Evolutionary conservation across 352 stramenopile species (phyloP).

Genomic region (Pilasporangium apinafurcum): DNA sequence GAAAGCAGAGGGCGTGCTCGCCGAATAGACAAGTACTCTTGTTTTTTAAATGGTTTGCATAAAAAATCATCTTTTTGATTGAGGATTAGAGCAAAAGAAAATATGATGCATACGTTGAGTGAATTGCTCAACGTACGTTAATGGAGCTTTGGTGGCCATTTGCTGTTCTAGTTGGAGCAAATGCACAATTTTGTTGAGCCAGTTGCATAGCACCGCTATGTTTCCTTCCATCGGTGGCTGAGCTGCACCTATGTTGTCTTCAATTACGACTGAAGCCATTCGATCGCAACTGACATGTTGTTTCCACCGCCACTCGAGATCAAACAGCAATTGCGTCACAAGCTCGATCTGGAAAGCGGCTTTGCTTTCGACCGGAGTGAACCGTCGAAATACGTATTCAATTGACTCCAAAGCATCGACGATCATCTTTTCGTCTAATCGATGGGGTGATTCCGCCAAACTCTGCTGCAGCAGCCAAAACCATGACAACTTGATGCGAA

Average conservation of each 20-base stretch:
- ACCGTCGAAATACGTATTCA: conserved; percentile 55
- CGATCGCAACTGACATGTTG: background rate
- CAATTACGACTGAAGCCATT: no score
- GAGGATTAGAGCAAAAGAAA: no score
- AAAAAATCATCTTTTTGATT: no score
- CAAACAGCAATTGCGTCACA: conserved; percentile 31
- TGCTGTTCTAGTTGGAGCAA: conserved; percentile 42
- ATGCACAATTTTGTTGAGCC: conserved; percentile 50
- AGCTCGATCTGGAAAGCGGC: conserved; percentile 48
- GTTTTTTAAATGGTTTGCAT: background rate
- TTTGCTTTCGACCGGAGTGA: conserved; percentile 25
- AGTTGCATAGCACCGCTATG: conserved; percentile 11
- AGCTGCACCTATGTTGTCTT: background rate
- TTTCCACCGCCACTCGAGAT: conserved; percentile 42
- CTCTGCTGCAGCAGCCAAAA: conserved; percentile 44
- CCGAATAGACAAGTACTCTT: conserved; percentile 9
- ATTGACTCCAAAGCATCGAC: conserved; percentile 38
- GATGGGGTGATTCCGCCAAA: background rate
- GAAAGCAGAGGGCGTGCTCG: conserved; percentile 62
- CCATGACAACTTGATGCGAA: conserved; percentile 45
- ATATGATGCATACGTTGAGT: no score
- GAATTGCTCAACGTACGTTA: background rate
- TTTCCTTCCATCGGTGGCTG: background rate
- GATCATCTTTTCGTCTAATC: conserved; percentile 1
- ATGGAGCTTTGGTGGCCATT: no score